Conservation (phyloP, 2,329 filamentous ascomycete genomes). For the Colletotrichum sp. region DNA sequence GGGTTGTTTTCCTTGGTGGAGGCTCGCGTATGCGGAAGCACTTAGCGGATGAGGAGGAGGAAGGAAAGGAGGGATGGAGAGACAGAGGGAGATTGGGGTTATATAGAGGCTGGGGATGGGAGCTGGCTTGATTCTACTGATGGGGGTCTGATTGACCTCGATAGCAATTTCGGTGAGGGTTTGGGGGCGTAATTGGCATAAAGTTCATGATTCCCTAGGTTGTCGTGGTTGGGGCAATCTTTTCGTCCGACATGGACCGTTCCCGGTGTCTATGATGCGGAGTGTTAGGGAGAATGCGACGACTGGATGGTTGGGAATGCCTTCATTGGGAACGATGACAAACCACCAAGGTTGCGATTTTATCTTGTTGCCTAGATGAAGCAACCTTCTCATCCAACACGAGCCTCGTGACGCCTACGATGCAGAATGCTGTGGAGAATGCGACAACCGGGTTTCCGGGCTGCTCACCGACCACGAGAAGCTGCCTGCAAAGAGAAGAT, state of each 20-base stretch:
- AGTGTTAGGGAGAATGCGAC: not conserved
- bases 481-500: not conserved
- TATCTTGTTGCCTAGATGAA: not conserved
- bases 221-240: not conserved
- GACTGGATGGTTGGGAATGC: not conserved
- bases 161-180: not conserved
- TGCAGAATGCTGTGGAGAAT: not conserved
- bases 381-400: not conserved
- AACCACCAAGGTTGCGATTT: not conserved
- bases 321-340: not conserved
- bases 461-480: not conserved
- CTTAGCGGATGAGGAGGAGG: not conserved
- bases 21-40: not conserved
- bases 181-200: accelerated
- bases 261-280: too few relatives aligned
- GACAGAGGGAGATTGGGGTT: not conserved
- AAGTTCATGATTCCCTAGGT: too few relatives aligned
- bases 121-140: not conserved
- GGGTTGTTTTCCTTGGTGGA: not conserved
- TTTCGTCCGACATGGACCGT: not conserved
- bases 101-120: not conserved
- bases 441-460: not conserved
- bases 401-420: not conserved
- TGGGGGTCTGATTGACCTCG: not conserved
- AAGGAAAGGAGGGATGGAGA: not conserved